Percentiles rank a stretch among this genome's conserved stretches.
These are phyloP conservation scores for Pseudevernia furfuracea DNA, from an alignment of 495 filamentous ascomycete genomes.

Conservation along the genomic window DNA sequence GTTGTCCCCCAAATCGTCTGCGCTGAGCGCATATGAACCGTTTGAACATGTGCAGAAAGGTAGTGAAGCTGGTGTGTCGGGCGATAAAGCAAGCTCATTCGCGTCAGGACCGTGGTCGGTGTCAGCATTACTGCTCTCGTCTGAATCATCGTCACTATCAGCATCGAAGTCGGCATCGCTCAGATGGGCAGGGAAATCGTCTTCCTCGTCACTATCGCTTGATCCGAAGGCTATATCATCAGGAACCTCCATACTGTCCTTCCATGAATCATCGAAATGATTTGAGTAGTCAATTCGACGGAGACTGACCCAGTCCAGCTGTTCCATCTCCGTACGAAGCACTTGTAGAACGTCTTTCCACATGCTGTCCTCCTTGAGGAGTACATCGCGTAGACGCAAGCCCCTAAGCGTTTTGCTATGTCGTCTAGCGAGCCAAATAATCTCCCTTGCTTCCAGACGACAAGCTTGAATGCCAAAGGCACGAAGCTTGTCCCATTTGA, in stretches of 20 bases:
- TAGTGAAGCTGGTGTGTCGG: slow-evolving; percentile 38
- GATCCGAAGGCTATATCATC: slow-evolving; percentile 36
- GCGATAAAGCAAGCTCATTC: slow-evolving; percentile 34
- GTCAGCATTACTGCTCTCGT: slow-evolving; percentile 26
- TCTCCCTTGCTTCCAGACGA: slow-evolving; percentile 52
- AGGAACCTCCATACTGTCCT: slow-evolving; percentile 36
- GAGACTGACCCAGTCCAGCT: slow-evolving; percentile 53
- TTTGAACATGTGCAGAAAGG: slow-evolving; percentile 42
- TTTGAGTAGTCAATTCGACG: slow-evolving; percentile 53
- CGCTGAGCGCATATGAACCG: slow-evolving; percentile 23
- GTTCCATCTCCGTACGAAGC: slow-evolving; percentile 51
- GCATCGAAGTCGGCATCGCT: slow-evolving; percentile 14
- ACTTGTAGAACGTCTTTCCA: slow-evolving; percentile 55
- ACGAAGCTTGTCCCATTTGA: slow-evolving; percentile 53
- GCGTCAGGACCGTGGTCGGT: slow-evolving; percentile 33
- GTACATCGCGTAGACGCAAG: slow-evolving; percentile 50
- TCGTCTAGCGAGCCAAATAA: slow-evolving; percentile 49
- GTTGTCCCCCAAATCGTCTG: slow-evolving; percentile 52
- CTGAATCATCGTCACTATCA: slow-evolving; percentile 23
- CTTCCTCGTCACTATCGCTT: slow-evolving; percentile 33
- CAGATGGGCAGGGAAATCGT: slow-evolving; percentile 23
- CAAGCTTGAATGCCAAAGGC: slow-evolving; percentile 61
- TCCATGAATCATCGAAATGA: slow-evolving; percentile 44
- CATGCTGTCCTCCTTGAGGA: slow-evolving; percentile 48
- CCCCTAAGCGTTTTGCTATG: slow-evolving; percentile 50